Conservation (phyloP, 257 asterid genomes). For the Salvia splendens region DNA sequence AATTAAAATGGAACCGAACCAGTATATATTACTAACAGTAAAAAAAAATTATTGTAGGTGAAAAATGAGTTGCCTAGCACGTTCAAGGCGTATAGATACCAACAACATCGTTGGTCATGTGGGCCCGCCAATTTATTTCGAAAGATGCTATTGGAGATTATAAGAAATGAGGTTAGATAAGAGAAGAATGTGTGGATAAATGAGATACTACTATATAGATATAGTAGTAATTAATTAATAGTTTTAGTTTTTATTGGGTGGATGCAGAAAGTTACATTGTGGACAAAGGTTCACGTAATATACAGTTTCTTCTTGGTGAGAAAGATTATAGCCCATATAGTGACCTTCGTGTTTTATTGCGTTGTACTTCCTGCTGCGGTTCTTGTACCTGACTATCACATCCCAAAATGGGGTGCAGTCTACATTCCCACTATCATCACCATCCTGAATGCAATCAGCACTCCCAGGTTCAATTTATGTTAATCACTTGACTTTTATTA, state of each 20-base stretch:
- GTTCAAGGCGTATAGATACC: slow-evolving; percentile 86
- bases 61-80: slow-evolving; percentile 96
- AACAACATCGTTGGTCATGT: slow-evolving; percentile 99
- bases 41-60: slow-evolving; percentile 44
- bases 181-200: not conserved
- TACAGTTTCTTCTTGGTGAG: slow-evolving; percentile 94
- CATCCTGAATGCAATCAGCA: slow-evolving; percentile 73
- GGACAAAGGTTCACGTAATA: slow-evolving; percentile 86
- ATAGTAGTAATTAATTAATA: too few species aligned
- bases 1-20: too few species aligned
- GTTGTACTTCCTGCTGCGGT: slow-evolving; percentile 84
- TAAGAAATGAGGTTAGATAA: slow-evolving; percentile 65
- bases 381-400: slow-evolving; percentile 74
- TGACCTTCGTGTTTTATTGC: slow-evolving; percentile 78
- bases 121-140: slow-evolving; percentile 95
- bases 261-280: slow-evolving; percentile 73
- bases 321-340: slow-evolving; percentile 84
- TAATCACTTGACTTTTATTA: too few species aligned
- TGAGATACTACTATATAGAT: too few species aligned
- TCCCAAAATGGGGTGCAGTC: slow-evolving; percentile 89
- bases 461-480: slow-evolving; percentile 65
- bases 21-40: not conserved
- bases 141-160: slow-evolving; percentile 76
- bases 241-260: slow-evolving; percentile 13
- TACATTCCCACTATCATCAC: slow-evolving; percentile 83